These are phyloP conservation scores for Volvox reticuliferus DNA, from an alignment of 139 green algal species.

Conservation along the genomic window DNA sequence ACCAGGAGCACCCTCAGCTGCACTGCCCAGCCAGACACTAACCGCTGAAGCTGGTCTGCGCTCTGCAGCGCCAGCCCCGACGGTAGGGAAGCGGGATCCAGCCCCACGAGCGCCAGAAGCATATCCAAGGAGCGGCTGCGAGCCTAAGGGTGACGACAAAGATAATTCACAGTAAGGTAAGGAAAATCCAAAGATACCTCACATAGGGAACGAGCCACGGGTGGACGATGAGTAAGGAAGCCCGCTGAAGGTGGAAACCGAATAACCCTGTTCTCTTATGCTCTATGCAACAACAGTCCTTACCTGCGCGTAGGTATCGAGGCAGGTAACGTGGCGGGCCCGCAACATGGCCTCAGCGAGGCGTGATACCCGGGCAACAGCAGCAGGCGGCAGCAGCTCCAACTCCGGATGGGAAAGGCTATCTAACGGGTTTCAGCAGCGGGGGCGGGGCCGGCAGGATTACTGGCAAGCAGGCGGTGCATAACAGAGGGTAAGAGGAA, in stretches of 20 bases:
- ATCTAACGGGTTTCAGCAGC: background rate
- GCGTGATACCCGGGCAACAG: background rate
- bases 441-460: no score
- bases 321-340: slow-evolving; percentile 15
- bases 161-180: no score
- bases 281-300: no score
- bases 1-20: slow-evolving; percentile 48
- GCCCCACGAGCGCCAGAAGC: slow-evolving; percentile 35
- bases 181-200: no score
- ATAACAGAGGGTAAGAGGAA: no score
- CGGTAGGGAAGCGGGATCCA: background rate
- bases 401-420: slow-evolving; percentile 10
- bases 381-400: slow-evolving; percentile 43
- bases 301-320: slow-evolving; percentile 44
- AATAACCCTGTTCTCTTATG: no score
- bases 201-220: no score
- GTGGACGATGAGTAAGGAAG: no score
- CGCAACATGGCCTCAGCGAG: slow-evolving; percentile 44
- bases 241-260: no score
- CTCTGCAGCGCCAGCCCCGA: background rate
- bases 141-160: background rate
- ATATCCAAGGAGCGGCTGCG: slow-evolving; percentile 15
- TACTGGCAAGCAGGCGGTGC: no score
- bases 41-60: slow-evolving; percentile 21
- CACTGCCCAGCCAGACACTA: slow-evolving; percentile 17